Base-by-base conservation (phyloP, 768 basidiomycete genomes). In the Lactifluus piperatus region DNA sequence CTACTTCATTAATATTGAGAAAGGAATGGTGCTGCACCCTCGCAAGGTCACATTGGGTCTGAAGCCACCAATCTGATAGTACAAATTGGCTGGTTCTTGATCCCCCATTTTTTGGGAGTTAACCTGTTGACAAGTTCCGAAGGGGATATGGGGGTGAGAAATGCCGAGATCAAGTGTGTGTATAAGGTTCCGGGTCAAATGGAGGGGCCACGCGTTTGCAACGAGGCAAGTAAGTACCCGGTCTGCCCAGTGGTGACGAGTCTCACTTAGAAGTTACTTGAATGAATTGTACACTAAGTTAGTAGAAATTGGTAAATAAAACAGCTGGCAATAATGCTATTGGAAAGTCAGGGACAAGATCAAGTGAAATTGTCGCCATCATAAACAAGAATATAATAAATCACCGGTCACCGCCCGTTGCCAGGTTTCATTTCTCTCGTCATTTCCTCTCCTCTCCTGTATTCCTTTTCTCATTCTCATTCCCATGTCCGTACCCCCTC, bases 51-150 rank as follows among this genome's bases (percentile, higher is more conserved):
- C 18, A 29, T 63, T 59, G 18, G 57, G 49, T 27, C 54, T 56
- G 14, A 64, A 60, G 51, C 62, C 64, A 46, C 58, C 64, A 44
- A 64, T 63, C 54, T 63, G 64, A 54, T 58, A 64, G 10, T 63
- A 64, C 11, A 32, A 49, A 18, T 46, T n/a, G 3, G n/a, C 46
- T 32, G 54, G 55, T 22, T 26, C 36, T 4, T 32, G 56, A 51
- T 56, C 55, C 30, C 37, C 50, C 60, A 61, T 61, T 47, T 48
- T 46, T 32, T 22, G 8, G 5, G 18, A 8, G 24, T 41, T 27
- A 29, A 30, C 50, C 8, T 29, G 57, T 2, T 29, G 5, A 37
- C 32, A 30, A 26, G 24, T 24, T 41, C 59, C 41, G 39, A 54
- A 32, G 48, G 52, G 30, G 58, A 43, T 47, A 43, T 6, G 27